These are phyloP conservation scores for Multifurca ochricompacta DNA, from an alignment of 768 basidiomycete genomes.

Conservation along the genomic window DNA sequence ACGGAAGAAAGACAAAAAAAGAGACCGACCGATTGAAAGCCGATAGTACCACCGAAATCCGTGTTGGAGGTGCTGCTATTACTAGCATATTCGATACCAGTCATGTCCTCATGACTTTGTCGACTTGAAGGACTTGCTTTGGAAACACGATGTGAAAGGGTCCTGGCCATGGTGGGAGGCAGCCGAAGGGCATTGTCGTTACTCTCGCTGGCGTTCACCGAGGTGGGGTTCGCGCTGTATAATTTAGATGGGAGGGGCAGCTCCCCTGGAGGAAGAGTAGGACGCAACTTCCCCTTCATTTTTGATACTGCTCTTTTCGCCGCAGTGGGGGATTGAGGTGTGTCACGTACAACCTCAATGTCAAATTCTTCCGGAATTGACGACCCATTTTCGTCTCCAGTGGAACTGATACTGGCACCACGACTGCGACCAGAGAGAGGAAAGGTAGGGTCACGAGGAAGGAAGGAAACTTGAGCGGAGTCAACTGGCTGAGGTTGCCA, in stretches of 20 bases:
- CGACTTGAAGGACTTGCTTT: conserved; percentile 3
- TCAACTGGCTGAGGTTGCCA: conserved; percentile 20
- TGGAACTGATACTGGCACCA: conserved; percentile 48
- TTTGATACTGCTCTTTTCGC: background rate
- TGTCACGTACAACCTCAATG: conserved; percentile 41
- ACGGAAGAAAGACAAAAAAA: background rate
- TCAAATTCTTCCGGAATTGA: conserved; percentile 40
- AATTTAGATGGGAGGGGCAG: conserved; percentile 28
- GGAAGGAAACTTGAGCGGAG: conserved; percentile 28
- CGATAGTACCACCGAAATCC: background rate
- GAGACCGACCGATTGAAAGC: conserved; percentile 8
- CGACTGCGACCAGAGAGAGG: conserved; percentile 39
- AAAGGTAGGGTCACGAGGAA: conserved; percentile 32
- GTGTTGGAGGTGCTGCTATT: background rate
- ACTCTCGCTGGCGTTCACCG: background rate
- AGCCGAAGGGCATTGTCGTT: background rate
- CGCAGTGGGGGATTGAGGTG: background rate
- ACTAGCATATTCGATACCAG: background rate
- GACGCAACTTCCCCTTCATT: conserved; percentile 28
- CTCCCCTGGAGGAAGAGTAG: conserved; percentile 26
- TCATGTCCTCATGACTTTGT: background rate
- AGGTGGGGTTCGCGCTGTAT: background rate
- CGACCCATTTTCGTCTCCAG: conserved; percentile 35
- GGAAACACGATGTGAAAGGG: background rate
- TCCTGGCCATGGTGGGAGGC: background rate